A percentile compares a stretch with the other conserved stretches of the same genome.
Evolutionary conservation across 2,329 filamentous ascomycete genomes (phyloP).

Genomic region (Xylariales sp.): DNA sequence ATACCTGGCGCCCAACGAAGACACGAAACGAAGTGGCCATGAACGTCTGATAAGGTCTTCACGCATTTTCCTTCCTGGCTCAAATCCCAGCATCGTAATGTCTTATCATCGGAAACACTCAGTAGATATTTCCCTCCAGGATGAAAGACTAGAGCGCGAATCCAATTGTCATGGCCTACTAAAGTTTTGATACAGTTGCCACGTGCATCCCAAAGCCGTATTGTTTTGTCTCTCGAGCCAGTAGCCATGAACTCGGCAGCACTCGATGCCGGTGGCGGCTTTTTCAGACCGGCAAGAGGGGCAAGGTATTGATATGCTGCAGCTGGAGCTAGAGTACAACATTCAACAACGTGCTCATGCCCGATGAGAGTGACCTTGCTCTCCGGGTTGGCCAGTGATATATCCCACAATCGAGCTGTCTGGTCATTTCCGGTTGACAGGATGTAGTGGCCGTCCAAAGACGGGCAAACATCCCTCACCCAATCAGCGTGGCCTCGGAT

Average conservation of each 20-base stretch:
- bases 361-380: conserved; percentile 76
- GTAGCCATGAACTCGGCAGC: conserved; percentile 87
- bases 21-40: conserved; percentile 81
- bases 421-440: conserved; percentile 80
- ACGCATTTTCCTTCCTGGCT: conserved; percentile 87
- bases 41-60: conserved; percentile 71
- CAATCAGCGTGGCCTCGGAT: conserved; percentile 80
- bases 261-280: conserved; percentile 67
- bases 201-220: conserved; percentile 82
- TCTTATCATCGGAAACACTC: conserved; percentile 85
- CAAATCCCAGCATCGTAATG: conserved; percentile 89
- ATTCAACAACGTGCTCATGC: conserved; percentile 83
- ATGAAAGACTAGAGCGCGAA: conserved; percentile 81
- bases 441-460: conserved; percentile 77
- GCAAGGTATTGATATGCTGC: conserved; percentile 74
- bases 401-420: conserved; percentile 81
- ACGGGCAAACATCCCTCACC: conserved; percentile 85
- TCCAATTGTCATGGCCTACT: conserved; percentile 90
- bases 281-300: conserved; percentile 75
- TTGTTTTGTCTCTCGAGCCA: conserved; percentile 84
- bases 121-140: conserved; percentile 88
- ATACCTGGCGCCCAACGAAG: conserved; percentile 82
- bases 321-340: conserved; percentile 80
- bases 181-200: conserved; percentile 83
- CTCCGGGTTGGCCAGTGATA: conserved; percentile 63